Conservation (phyloP, 2,329 filamentous ascomycete species). For the Aspergillus fumigatiaffinis region DNA sequence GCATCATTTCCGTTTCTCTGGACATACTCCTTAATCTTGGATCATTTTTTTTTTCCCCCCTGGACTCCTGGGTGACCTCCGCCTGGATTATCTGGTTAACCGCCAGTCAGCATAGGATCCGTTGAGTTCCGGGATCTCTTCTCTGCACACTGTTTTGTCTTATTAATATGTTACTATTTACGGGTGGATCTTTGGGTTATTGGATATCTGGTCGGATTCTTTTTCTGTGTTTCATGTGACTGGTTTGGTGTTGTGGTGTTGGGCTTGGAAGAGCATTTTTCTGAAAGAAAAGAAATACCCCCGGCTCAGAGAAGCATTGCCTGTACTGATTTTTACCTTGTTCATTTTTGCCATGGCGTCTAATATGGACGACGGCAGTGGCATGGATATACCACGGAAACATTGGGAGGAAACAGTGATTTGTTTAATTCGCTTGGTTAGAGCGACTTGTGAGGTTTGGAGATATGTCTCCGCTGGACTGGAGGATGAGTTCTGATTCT, state of each 20-base stretch:
- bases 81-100: not conserved
- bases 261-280: slow-evolving; percentile 3
- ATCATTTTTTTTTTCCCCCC: slow-evolving; percentile 2
- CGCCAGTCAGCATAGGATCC: not conserved
- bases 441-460: not conserved
- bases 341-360: slow-evolving; percentile 2
- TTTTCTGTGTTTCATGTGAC: slow-evolving; percentile 2
- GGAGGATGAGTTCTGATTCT: not conserved
- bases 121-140: slow-evolving; percentile 2
- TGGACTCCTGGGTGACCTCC: slow-evolving; percentile 11
- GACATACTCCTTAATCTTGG: slow-evolving; percentile 14
- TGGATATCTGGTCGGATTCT: slow-evolving; percentile 8
- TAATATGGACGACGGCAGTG: slow-evolving; percentile 1
- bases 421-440: not conserved
- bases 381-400: slow-evolving; percentile 4
- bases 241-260: slow-evolving; percentile 1
- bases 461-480: not conserved
- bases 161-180: slow-evolving; percentile 11
- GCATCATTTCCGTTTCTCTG: slow-evolving; percentile 10
- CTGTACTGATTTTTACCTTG: slow-evolving; percentile 1
- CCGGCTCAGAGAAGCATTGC: slow-evolving; percentile 7
- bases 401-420: slow-evolving; percentile 10
- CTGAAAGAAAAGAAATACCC: slow-evolving; percentile 10
- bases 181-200: not conserved
- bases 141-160: slow-evolving; percentile 7